Conservation (phyloP, 2,329 filamentous ascomycete genomes). For the Botrytis sinoallii region DNA sequence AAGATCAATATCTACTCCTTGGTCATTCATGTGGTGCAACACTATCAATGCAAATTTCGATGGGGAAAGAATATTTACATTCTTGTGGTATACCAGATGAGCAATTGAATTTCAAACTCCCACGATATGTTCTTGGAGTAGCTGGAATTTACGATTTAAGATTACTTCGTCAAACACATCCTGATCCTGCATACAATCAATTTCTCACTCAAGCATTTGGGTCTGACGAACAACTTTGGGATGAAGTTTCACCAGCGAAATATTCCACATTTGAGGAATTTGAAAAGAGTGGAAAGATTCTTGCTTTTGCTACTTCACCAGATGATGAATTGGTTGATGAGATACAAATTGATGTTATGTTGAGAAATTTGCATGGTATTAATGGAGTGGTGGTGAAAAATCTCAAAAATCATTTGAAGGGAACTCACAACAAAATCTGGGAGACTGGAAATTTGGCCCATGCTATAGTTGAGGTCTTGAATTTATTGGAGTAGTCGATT, state of each 20-base stretch:
- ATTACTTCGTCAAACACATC: conserved; percentile 25
- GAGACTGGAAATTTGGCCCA: conserved; percentile 3
- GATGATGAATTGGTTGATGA: conserved; percentile 43
- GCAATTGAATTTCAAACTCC: not conserved
- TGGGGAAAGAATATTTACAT: not conserved
- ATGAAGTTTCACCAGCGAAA: conserved; percentile 38
- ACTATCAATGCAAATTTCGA: conserved; percentile 53
- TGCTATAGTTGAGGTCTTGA: not conserved
- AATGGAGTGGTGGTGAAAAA: not conserved
- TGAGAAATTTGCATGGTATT: not conserved
- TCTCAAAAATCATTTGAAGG: conserved; percentile 6
- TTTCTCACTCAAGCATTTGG: conserved; percentile 45
- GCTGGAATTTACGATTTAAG: conserved; percentile 65
- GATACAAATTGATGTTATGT: conserved; percentile 33
- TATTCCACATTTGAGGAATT: conserved; percentile 3
- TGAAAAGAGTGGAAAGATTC: conserved; percentile 20
- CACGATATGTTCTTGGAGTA: conserved; percentile 42
- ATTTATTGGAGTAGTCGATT: not conserved
- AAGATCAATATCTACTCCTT: conserved; percentile 50
- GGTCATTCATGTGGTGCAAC: conserved; percentile 65
- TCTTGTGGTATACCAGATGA: conserved; percentile 9
- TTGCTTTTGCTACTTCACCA: conserved; percentile 37
- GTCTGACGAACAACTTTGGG: conserved; percentile 49
- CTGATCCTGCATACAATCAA: conserved; percentile 26
- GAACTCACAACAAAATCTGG: conserved; percentile 9